Evolutionary conservation across 1,139 yeast species (phyloP).

Genomic region (Barnettozyma hawaiiensis): DNA sequence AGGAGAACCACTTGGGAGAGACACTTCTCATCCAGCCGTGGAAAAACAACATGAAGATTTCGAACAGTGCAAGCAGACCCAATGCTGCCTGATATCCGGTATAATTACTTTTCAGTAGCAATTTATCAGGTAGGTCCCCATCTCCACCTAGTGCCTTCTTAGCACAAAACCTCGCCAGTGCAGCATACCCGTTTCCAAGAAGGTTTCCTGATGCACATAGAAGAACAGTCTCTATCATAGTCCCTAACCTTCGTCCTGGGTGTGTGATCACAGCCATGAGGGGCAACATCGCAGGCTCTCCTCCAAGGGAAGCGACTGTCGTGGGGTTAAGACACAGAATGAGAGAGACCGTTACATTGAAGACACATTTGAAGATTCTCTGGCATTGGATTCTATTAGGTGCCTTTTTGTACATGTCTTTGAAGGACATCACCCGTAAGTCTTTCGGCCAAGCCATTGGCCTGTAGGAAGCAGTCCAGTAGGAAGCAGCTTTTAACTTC

Average conservation of each 20-base stretch:
- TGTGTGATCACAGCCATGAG: constrained; percentile 42
- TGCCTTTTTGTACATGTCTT: not conserved
- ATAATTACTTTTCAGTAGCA: constrained; percentile 28
- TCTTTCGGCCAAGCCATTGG: not conserved
- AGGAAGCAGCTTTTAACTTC: too few species aligned
- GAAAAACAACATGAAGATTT: constrained; percentile 38
- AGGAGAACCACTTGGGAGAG: constrained; percentile 39
- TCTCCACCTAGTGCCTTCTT: constrained; percentile 31
- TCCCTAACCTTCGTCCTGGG: constrained; percentile 44
- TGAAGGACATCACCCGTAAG: not conserved
- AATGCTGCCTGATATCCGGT: constrained; percentile 33
- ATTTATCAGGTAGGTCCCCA: constrained; percentile 24
- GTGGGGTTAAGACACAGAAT: constrained; percentile 35
- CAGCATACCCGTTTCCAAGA: constrained; percentile 38
- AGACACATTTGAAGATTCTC: constrained; percentile 35
- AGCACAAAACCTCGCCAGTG: constrained; percentile 38
- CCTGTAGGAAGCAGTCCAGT: too few species aligned
- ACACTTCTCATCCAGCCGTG: constrained; percentile 46
- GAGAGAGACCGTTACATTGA: constrained; percentile 36
- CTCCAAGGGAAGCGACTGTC: constrained; percentile 33
- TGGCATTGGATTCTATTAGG: constrained; percentile 22
- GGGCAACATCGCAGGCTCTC: constrained; percentile 38
- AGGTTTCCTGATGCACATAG: constrained; percentile 37
- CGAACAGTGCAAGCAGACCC: constrained; percentile 39
- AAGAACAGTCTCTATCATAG: constrained; percentile 39